Evolutionary conservation across 1,284 basidiomycete genomes (phyloP), one percentile per base, ranked within the genome.

Genomic region (Takashimella tepidaria): DNA sequence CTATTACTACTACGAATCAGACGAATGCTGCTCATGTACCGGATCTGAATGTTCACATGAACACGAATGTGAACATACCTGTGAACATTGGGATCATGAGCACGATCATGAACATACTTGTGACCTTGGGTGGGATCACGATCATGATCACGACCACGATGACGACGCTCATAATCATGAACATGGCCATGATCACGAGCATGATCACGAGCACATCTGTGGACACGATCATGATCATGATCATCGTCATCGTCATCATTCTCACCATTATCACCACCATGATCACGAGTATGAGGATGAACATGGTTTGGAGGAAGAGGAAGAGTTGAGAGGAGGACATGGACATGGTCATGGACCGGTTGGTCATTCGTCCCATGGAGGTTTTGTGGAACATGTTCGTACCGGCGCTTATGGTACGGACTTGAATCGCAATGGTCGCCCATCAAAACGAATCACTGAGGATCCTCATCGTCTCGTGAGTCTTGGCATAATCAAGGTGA

Each of bases 381-480:
- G n/a, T n/a, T n/a, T n/a, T n/a, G n/a, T n/a, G 16, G 31, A 8
- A 16, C 31, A 37, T 16, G 31, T 16, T 8, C 31, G 16, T 16
- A 37, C 10, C 8, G 31, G 8, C 10, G 16, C 16, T 8, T 37
- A 37, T 16, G 31, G 31, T 8, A 16, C 16, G 10, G 31, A 37
- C 31, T 8, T 16, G 31, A 37, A 37, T 37, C 10, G 31, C 10
- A 8, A 37, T 16, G 16, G 31, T 37, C 31, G 31, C 8, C 16
- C 16, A 8, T 37, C 31, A 25, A 55, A 54, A 31, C 61, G 66
- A 1, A 50, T 70, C 11, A 53, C 64, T 19, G 69, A 73, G 26
- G 69, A 72, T 52, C 72, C 70, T 6, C 70, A 72, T 49, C 50
- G 68, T 26, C 60, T 74, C 60, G 70, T 68, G 49, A 56, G 69